Conservation (phyloP, 1,139 yeast genomes). For the Saccharomyces hybrid region DNA sequence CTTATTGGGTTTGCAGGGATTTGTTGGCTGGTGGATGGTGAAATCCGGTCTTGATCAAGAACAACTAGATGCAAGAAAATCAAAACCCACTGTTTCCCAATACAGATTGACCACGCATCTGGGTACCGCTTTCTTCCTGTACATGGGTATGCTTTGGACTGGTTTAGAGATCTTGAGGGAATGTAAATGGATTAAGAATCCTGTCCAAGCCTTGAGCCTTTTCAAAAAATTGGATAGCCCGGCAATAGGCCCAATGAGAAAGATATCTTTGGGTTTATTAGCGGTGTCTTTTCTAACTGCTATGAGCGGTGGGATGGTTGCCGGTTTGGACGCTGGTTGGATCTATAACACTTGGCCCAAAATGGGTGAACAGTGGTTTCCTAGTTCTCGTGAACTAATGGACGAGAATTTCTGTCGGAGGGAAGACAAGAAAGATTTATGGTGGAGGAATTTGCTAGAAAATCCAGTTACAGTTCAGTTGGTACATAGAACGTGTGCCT, state of each 20-base stretch:
- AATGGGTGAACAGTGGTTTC: conserved; percentile 78
- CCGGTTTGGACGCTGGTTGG: conserved; percentile 95
- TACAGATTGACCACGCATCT: conserved; percentile 90
- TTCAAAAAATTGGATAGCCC: conserved; percentile 54
- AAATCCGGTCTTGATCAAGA: conserved; percentile 86
- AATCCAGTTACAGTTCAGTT: conserved; percentile 97
- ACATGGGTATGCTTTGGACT: conserved; percentile 83
- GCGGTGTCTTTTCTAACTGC: conserved; percentile 78
- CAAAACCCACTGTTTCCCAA: conserved; percentile 94
- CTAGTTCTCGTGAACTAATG: conserved; percentile 66
- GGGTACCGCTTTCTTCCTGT: conserved; percentile 86
- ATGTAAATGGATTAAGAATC: conserved; percentile 57
- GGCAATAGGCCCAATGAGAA: conserved; percentile 49
- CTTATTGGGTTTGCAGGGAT: conserved; percentile 86
- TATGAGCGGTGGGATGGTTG: conserved; percentile 96
- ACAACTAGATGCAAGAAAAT: conserved; percentile 67
- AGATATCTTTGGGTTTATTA: conserved; percentile 47
- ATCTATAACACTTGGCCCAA: conserved; percentile 94
- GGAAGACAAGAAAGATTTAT: conserved; percentile 60
- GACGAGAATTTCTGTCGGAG: conserved; percentile 65
- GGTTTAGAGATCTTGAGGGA: conserved; percentile 80
- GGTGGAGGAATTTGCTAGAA: conserved; percentile 90
- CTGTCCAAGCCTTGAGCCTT: conserved; percentile 44
- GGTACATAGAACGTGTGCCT: conserved; percentile 81
- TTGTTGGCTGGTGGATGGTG: conserved; percentile 99